A percentile compares a stretch with the other conserved stretches of the same genome.
Evolutionary conservation across 257 asterid genomes (phyloP).

Genomic region (Petunia axillaris): DNA sequence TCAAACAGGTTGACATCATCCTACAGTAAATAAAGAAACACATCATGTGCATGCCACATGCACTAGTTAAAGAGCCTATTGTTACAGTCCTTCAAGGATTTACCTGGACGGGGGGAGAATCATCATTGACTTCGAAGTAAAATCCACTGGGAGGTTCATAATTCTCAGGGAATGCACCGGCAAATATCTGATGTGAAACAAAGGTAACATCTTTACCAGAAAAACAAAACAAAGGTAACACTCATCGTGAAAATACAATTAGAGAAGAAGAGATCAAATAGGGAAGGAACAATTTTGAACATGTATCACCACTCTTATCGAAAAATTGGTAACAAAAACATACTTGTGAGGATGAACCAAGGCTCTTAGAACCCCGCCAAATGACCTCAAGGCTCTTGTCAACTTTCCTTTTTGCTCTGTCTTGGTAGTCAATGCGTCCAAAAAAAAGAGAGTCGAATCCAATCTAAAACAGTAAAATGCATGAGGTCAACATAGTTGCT

Average conservation of each 20-base stretch:
- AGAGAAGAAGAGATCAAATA: background rate
- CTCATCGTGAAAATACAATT: background rate
- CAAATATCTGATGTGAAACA: conserved; percentile 63
- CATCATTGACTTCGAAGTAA: conserved; percentile 80
- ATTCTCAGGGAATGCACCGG: conserved; percentile 92
- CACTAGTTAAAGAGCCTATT: conserved; percentile 25
- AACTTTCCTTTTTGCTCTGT: conserved; percentile 72
- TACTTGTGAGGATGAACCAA: conserved; percentile 90
- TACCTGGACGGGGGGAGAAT: conserved; percentile 87
- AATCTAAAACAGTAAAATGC: conserved; percentile 55
- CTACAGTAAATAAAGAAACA: conserved; percentile 45
- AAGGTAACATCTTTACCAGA: background rate
- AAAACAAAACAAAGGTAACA: background rate
- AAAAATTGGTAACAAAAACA: background rate
- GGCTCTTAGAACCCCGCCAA: conserved; percentile 87
- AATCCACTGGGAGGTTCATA: conserved; percentile 91
- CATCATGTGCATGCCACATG: conserved; percentile 32
- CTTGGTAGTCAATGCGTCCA: conserved; percentile 98
- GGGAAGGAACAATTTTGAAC: background rate
- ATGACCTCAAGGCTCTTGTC: conserved; percentile 92
- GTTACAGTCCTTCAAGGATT: conserved; percentile 1
- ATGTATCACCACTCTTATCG: background rate
- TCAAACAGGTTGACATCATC: conserved; percentile 74
- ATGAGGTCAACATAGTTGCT: background rate
- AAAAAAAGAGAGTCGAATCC: conserved; percentile 96